These are phyloP conservation scores for Castanea mollissima DNA, from an alignment of 306 rosid species.

Conservation along the genomic window DNA sequence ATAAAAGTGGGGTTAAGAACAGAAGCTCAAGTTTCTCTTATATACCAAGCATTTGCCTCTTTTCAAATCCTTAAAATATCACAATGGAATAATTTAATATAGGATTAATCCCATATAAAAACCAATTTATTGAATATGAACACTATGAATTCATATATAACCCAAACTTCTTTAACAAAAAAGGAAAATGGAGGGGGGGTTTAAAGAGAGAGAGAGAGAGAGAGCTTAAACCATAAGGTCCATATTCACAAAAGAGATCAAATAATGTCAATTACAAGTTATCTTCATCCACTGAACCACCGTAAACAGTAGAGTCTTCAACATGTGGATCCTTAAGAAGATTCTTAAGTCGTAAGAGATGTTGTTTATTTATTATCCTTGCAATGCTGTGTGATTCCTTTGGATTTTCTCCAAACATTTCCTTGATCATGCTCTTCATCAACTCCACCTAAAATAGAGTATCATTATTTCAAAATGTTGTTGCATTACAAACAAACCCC, in stretches of 20 bases:
- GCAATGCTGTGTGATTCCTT: conserved; percentile 37
- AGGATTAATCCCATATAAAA: too few relatives aligned
- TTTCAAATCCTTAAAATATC: too few relatives aligned
- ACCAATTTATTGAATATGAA: too few relatives aligned
- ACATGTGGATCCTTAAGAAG: conserved; percentile 43
- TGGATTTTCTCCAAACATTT: conserved; percentile 62
- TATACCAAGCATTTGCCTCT: too few relatives aligned
- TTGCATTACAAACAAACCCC: not conserved
- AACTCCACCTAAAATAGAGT: conserved; percentile 36
- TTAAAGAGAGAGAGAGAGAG: too few relatives aligned
- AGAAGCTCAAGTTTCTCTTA: too few relatives aligned
- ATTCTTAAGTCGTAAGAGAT: conserved; percentile 47
- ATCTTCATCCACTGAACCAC: conserved; percentile 63
- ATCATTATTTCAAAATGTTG: not conserved
- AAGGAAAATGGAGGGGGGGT: too few relatives aligned
- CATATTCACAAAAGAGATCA: not conserved
- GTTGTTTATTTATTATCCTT: conserved; percentile 51
- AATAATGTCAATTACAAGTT: conserved; percentile 40
- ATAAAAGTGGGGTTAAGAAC: too few relatives aligned
- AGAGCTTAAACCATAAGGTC: not conserved
- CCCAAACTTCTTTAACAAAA: too few relatives aligned
- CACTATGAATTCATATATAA: too few relatives aligned
- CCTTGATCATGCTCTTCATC: conserved; percentile 41
- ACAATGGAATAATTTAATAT: too few relatives aligned
- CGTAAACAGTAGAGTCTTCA: conserved; percentile 48